Conservation (phyloP, 1,284 basidiomycete genomes). For the Irpex sp. region DNA sequence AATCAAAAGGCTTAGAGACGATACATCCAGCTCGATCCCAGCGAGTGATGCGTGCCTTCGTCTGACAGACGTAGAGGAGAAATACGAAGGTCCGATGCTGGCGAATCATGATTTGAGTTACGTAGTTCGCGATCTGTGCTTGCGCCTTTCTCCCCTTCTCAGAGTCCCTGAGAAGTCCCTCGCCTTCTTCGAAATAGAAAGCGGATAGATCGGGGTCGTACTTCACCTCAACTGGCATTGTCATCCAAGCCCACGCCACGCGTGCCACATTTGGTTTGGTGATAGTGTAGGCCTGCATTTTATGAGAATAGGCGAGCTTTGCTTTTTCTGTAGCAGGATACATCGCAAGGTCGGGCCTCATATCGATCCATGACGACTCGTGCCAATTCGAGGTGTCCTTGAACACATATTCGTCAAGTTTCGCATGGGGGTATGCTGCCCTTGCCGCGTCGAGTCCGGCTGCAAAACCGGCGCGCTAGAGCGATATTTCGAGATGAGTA, state of each 20-base stretch:
- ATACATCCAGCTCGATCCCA: conserved; percentile 17
- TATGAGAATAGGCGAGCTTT: background rate
- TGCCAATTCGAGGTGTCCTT: background rate
- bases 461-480: no score
- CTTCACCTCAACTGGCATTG: background rate
- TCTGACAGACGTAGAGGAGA: conserved; percentile 12
- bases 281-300: background rate
- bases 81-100: conserved; percentile 17
- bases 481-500: background rate
- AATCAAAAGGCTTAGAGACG: conserved; percentile 13
- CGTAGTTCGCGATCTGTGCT: conserved; percentile 11
- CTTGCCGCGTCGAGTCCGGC: no score
- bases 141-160: background rate
- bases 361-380: background rate
- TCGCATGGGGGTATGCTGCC: background rate
- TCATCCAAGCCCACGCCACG: background rate
- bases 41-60: conserved; percentile 8
- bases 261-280: background rate
- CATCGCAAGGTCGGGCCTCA: background rate
- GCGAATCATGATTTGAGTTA: conserved; percentile 4
- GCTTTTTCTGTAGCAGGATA: background rate
- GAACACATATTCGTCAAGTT: background rate
- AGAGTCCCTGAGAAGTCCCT: background rate
- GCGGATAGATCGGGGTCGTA: background rate
- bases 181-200: background rate